A percentile compares a stretch with the other conserved stretches of the same genome.
phyloP scores from a whole-genome alignment of 345 rosid species.

The Conringia planisiliqua region DNA sequence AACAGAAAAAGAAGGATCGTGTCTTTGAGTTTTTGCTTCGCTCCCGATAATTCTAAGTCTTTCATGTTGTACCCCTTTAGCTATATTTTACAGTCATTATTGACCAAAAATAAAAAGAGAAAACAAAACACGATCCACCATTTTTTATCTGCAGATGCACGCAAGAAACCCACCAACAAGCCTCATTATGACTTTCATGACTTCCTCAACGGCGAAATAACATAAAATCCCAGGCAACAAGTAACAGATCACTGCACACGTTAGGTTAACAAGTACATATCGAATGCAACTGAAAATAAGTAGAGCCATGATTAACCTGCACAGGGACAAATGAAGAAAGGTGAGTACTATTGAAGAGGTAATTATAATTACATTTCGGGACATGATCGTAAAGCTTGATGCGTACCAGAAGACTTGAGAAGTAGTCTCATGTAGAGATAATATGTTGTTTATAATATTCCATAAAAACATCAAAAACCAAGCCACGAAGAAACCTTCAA shows the following conservation, averaged over 20 bases:
- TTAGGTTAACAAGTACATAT: not conserved
- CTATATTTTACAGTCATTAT: too few relatives aligned
- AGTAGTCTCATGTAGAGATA: slow-evolving; percentile 2
- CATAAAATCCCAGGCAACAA: not conserved
- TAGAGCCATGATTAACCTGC: slow-evolving; percentile 4
- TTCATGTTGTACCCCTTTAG: too few relatives aligned
- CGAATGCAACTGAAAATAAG: not conserved
- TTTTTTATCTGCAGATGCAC: not conserved
- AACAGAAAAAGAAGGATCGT: too few relatives aligned
- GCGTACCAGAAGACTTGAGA: slow-evolving; percentile 1
- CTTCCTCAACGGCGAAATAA: not conserved
- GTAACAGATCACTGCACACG: not conserved
- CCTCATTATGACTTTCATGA: not conserved
- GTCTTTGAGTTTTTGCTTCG: too few relatives aligned
- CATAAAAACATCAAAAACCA: slow-evolving; percentile 8
- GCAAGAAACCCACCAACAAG: not conserved
- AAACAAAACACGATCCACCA: not conserved
- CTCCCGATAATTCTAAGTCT: too few relatives aligned
- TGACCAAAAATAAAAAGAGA: not conserved
- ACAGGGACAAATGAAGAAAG: not conserved
- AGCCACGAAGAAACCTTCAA: slow-evolving; percentile 4
- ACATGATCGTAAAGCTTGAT: not conserved
- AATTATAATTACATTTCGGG: too few relatives aligned
- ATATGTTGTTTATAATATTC: not conserved
- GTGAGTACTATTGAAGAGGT: too few relatives aligned